These are phyloP conservation scores for Debaryomyces castellii DNA, from an alignment of 805 yeast species.

Conservation along the genomic window DNA sequence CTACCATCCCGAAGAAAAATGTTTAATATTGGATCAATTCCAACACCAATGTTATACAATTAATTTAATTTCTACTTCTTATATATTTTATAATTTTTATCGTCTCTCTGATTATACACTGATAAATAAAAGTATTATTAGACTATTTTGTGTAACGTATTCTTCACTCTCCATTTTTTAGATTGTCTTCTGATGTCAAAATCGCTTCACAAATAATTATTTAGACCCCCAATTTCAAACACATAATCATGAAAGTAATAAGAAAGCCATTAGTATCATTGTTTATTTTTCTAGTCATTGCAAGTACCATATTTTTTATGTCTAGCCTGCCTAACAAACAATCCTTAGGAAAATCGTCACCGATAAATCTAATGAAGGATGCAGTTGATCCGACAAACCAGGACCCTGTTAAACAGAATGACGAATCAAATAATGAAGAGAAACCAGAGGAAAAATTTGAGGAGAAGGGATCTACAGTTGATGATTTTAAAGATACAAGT, in stretches of 20 bases:
- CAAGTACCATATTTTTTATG: constrained; percentile 28
- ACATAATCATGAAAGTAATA: constrained; percentile 19
- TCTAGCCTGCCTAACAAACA: constrained; percentile 14
- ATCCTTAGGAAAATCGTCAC: constrained; percentile 21
- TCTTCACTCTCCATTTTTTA: neutral
- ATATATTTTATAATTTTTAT: neutral
- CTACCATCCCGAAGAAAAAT: constrained; percentile 45
- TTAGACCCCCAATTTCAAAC: too few species aligned
- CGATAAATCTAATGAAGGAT: constrained; percentile 12
- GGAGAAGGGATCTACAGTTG: neutral
- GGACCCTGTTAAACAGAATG: neutral
- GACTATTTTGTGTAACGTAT: neutral
- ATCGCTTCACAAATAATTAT: too few species aligned
- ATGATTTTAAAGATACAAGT: neutral
- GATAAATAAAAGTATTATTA: neutral
- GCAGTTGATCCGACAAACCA: neutral
- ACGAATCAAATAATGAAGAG: neutral
- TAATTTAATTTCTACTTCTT: neutral
- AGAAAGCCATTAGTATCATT: constrained; percentile 29
- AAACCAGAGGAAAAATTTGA: neutral
- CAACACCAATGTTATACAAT: neutral
- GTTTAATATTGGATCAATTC: constrained; percentile 1
- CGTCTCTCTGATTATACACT: neutral
- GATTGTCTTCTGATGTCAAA: neutral
- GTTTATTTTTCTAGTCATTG: constrained; percentile 20